phyloP scores from a whole-genome alignment of 2,329 filamentous ascomycete species.

The Spiromastix sp. region DNA sequence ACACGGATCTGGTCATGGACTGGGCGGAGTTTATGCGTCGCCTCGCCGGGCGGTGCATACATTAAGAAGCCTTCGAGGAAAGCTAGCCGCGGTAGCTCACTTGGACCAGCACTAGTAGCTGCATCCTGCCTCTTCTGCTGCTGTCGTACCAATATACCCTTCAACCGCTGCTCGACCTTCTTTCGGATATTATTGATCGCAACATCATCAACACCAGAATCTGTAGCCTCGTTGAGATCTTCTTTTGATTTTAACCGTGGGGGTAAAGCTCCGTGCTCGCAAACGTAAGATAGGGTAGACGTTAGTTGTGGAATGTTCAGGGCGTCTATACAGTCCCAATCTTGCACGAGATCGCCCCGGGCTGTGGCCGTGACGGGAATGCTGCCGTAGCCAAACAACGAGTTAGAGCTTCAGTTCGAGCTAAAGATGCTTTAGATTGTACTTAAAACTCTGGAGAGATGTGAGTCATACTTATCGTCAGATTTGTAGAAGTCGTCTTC shows the following conservation, averaged over 20 bases:
- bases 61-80: constrained; percentile 85
- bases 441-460: too few relatives aligned
- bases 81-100: too few relatives aligned
- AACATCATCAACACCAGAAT: constrained; percentile 23
- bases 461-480: constrained; percentile 53
- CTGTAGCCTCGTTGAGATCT: constrained; percentile 46
- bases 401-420: too few relatives aligned
- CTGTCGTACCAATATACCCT: neutral
- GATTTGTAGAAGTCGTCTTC: constrained; percentile 92
- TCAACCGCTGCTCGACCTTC: constrained; percentile 16
- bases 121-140: neutral
- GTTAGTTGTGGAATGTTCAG: constrained; percentile 62
- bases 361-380: constrained; percentile 39
- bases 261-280: constrained; percentile 47
- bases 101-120: constrained; percentile 14
- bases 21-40: constrained; percentile 17
- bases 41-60: constrained; percentile 43
- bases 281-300: constrained; percentile 59
- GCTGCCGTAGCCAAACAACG: constrained; percentile 20
- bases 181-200: constrained; percentile 17
- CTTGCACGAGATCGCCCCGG: constrained; percentile 50
- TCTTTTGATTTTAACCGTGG: constrained; percentile 45
- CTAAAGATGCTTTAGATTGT: too few relatives aligned
- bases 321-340: constrained; percentile 86
- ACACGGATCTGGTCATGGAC: constrained; percentile 49